Percentiles rank a stretch among this genome's conserved stretches.
Evolutionary conservation across 257 asterid genomes (phyloP).

Genomic region (Nicotiana benthamiana): DNA sequence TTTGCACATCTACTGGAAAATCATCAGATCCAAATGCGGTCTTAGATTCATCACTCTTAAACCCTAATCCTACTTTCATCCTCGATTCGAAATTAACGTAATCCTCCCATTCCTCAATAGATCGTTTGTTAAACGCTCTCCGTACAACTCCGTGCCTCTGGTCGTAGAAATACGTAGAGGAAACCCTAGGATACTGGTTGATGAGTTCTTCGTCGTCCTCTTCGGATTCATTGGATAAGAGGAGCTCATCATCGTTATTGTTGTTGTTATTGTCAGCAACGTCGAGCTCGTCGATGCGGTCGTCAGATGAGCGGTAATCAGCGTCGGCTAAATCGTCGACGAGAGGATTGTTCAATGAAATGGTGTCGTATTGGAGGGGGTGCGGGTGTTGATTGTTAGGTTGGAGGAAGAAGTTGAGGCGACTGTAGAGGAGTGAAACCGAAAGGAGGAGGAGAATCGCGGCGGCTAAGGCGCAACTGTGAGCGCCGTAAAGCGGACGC

Average conservation of each 20-base stretch:
- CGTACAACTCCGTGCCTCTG: constrained; percentile 58
- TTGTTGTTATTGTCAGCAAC: constrained; percentile 32
- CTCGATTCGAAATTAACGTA: constrained; percentile 60
- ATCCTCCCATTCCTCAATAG: constrained; percentile 96
- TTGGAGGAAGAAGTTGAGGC: constrained; percentile 63
- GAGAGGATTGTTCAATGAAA: constrained; percentile 43
- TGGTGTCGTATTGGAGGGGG: constrained; percentile 35
- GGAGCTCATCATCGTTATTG: constrained; percentile 37
- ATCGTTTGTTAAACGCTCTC: constrained; percentile 56
- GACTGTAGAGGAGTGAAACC: constrained; percentile 75
- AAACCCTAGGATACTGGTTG: constrained; percentile 12
- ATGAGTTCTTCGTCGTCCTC: constrained; percentile 20
- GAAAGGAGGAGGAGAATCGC: constrained; percentile 78
- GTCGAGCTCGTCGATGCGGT: constrained; percentile 89
- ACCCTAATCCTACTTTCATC: constrained; percentile 48
- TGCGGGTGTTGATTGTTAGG: constrained; percentile 46
- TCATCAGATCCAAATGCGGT: constrained; percentile 80
- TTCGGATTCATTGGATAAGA: constrained; percentile 19
- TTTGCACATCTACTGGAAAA: constrained; percentile 60
- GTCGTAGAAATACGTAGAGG: constrained; percentile 60
- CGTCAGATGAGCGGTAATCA: constrained; percentile 47
- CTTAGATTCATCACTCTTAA: constrained; percentile 26
- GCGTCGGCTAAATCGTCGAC: constrained; percentile 68
- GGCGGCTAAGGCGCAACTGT: constrained; percentile 56
- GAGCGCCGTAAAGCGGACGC: constrained; percentile 72